Evolutionary conservation across 805 yeast genomes (phyloP).

Genomic region (Teunomyces panamensis): DNA sequence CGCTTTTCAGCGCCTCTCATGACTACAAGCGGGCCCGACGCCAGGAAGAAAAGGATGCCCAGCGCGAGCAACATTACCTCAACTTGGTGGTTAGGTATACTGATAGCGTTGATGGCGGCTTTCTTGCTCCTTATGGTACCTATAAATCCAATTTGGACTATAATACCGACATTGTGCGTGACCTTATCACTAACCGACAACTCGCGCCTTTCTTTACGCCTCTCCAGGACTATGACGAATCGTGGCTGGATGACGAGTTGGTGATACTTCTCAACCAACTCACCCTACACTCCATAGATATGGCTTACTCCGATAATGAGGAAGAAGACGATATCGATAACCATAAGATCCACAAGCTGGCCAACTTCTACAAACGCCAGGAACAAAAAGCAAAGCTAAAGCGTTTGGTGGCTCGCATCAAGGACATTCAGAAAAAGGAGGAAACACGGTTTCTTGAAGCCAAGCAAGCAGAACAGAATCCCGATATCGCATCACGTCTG

Average conservation of each 20-base stretch:
- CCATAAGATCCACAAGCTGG: slow-evolving; percentile 53
- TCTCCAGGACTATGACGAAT: slow-evolving; percentile 68
- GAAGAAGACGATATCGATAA: slow-evolving; percentile 60
- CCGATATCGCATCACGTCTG: slow-evolving; percentile 38
- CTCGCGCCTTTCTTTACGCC: slow-evolving; percentile 92
- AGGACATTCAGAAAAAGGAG: slow-evolving; percentile 31
- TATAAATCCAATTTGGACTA: slow-evolving; percentile 77
- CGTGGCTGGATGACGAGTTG: slow-evolving; percentile 72
- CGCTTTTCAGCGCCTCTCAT: slow-evolving; percentile 10
- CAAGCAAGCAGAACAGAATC: slow-evolving; percentile 11
- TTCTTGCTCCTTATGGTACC: slow-evolving; percentile 85
- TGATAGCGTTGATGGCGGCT: slow-evolving; percentile 93
- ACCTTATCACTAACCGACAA: slow-evolving; percentile 62
- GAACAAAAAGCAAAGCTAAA: slow-evolving; percentile 48
- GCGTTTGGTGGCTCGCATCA: slow-evolving; percentile 29
- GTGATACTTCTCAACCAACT: slow-evolving; percentile 44
- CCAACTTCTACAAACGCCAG: slow-evolving; percentile 45
- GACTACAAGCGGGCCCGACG: slow-evolving; percentile 22
- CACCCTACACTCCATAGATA: slow-evolving; percentile 55
- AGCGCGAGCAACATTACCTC: slow-evolving; percentile 52
- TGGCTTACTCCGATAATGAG: slow-evolving; percentile 40
- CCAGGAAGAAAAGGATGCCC: slow-evolving; percentile 54
- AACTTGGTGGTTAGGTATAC: slow-evolving; percentile 56
- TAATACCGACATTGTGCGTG: slow-evolving; percentile 69
- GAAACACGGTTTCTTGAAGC: slow-evolving; percentile 33